A percentile compares a stretch with the other conserved stretches of the same genome.
Conservation (phyloP, 208 protist species). For the Herpetomonas samuelpessoai region DNA sequence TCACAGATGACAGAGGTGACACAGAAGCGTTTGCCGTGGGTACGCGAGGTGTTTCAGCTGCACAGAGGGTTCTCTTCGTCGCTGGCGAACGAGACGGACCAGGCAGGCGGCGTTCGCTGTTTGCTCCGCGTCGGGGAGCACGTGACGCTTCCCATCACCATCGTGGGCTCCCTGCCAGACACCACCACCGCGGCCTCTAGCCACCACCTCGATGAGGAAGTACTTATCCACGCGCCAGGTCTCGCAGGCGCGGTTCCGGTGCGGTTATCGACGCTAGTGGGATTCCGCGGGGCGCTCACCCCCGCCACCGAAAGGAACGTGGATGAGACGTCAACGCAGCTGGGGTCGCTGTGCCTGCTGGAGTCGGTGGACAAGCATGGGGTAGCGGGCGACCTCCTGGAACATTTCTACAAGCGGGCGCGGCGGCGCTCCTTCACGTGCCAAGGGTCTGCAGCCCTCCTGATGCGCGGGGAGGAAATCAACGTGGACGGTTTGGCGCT, state of each 20-base stretch:
- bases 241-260: slow-evolving; percentile 71
- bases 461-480: slow-evolving; percentile 41
- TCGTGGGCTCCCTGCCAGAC: slow-evolving; percentile 18
- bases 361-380: slow-evolving; percentile 34
- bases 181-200: background rate
- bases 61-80: no score
- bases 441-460: slow-evolving; percentile 35
- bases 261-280: slow-evolving; percentile 23
- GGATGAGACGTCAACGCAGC: slow-evolving; percentile 9
- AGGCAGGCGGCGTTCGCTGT: slow-evolving; percentile 19
- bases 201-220: slow-evolving; percentile 7
- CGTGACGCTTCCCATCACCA: slow-evolving; percentile 23
- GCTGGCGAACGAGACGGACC: slow-evolving; percentile 2
- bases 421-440: slow-evolving; percentile 55
- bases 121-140: slow-evolving; percentile 13
- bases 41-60: background rate
- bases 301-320: background rate
- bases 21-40: background rate
- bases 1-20: background rate
- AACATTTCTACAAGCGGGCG: slow-evolving; percentile 40
- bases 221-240: slow-evolving; percentile 68
- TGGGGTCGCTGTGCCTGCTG: slow-evolving; percentile 53
- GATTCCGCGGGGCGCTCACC: slow-evolving; percentile 29
- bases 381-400: slow-evolving; percentile 23
- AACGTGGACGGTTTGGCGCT: slow-evolving; percentile 44